These are phyloP conservation scores for Yamagishiella unicocca DNA, from an alignment of 139 green algal genomes.

Conservation along the genomic window DNA sequence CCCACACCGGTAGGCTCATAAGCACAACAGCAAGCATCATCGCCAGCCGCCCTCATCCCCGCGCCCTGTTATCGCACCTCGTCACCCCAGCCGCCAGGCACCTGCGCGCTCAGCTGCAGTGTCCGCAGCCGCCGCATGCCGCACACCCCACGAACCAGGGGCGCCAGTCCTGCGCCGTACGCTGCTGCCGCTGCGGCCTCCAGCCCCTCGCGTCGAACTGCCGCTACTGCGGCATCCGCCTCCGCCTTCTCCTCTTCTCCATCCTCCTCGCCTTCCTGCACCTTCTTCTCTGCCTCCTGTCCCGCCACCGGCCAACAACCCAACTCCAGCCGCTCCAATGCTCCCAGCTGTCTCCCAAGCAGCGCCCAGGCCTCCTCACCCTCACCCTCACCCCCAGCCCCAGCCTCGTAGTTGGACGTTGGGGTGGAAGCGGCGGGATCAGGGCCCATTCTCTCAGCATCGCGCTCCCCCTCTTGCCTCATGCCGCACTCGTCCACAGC, in stretches of 20 bases:
- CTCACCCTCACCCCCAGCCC: too few species aligned
- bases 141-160: background rate
- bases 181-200: background rate
- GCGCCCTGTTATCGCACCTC: background rate
- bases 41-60: background rate
- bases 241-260: background rate
- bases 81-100: background rate
- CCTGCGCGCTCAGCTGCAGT: conserved; percentile 4
- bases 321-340: conserved; percentile 19
- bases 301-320: background rate
- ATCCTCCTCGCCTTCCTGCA: background rate
- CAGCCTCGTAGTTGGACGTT: too few species aligned
- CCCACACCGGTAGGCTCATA: too few species aligned
- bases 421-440: too few species aligned
- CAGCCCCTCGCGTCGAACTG: background rate
- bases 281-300: too few species aligned
- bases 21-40: too few species aligned
- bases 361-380: background rate
- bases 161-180: background rate
- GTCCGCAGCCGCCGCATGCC: background rate
- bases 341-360: background rate
- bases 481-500: background rate
- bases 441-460: too few species aligned
- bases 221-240: background rate
- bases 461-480: too few species aligned